Base-by-base conservation (phyloP, 2,329 filamentous ascomycete species). In the Colletotrichum incanum region DNA sequence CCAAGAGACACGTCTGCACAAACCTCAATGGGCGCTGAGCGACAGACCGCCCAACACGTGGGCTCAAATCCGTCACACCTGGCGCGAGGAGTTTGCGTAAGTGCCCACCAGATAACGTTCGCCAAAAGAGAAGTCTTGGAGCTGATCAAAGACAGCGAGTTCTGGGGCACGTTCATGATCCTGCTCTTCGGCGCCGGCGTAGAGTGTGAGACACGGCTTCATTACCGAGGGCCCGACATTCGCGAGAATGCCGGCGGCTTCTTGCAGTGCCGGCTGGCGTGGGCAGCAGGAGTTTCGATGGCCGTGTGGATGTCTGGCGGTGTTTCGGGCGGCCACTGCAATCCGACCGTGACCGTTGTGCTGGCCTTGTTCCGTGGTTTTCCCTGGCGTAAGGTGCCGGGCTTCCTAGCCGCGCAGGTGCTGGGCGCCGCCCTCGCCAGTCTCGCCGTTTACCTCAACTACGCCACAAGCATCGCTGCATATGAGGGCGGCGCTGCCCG, bases 361-460 rank as follows among this genome's bases (percentile, higher is more conserved):
- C 67, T 83, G 0, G 78, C 78, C 0, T 37, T 83, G 0, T 83
- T 82, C 65, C 79, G 82, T 5, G 80, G 81, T 0, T 83, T 83
- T 20, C 81, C 81, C 2, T 82, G 80, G 80, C 70, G 73, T 28
- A 77, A 78, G 16, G 83, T 82, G 20, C 61, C 67, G 28, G 47
- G 77, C 16, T 82, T 81, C 61, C 64, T 81, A 14, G 11, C 75
- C 9, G 77, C 76, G 4, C 80, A 82, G 72, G 77, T 82, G 4
- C 49, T 73, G 11, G 71, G 71, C 62, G 71, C 71, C 14, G 54
- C 70, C n/a, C 2, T 78, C 7, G 80, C 77, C 7, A 75, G 77
- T n/a, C 73, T 81, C 9, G 75, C 73, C 3, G 80, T 72, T 18
- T 72, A 72, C 47, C 28, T 65, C 6, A 72, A 72, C n/a, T 72